A percentile compares a stretch with the other conserved stretches of the same genome.
phyloP scores from a whole-genome alignment of 352 stramenopile species.

The Albugo laibachii region DNA sequence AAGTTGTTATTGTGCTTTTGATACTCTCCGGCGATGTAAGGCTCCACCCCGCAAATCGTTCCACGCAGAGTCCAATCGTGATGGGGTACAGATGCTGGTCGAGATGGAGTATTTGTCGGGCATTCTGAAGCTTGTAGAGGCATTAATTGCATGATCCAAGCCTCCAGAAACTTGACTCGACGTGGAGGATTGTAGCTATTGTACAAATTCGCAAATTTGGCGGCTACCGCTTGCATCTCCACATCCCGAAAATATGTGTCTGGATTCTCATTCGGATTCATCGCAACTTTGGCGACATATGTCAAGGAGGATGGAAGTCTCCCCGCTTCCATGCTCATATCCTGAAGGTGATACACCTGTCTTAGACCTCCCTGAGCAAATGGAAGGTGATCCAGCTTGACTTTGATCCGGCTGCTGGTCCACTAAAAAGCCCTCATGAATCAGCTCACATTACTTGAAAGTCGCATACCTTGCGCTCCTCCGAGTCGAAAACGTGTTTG shows the following conservation, averaged over 20 bases:
- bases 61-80: constrained; percentile 34
- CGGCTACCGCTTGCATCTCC: constrained; percentile 66
- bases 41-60: constrained; percentile 57
- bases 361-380: constrained; percentile 38
- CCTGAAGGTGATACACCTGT: constrained; percentile 52
- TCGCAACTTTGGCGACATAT: constrained; percentile 67
- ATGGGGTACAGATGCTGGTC: constrained; percentile 9
- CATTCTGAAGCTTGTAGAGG: constrained; percentile 1
- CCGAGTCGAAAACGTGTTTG: constrained; percentile 62
- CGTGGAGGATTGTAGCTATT: constrained; percentile 66
- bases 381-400: constrained; percentile 47
- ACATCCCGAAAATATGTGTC: constrained; percentile 75
- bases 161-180: constrained; percentile 53
- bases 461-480: constrained; percentile 23
- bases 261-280: constrained; percentile 54
- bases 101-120: background rate
- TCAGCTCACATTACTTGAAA: background rate
- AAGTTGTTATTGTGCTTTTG: constrained; percentile 78
- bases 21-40: constrained; percentile 60
- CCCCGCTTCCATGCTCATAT: constrained; percentile 3
- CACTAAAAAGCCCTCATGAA: constrained; percentile 12
- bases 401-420: constrained; percentile 43
- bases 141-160: constrained; percentile 54
- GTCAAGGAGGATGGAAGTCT: background rate
- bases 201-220: constrained; percentile 60